These are phyloP conservation scores for Fusarium hostae DNA, from an alignment of 2,329 filamentous ascomycete genomes.

Conservation along the genomic window DNA sequence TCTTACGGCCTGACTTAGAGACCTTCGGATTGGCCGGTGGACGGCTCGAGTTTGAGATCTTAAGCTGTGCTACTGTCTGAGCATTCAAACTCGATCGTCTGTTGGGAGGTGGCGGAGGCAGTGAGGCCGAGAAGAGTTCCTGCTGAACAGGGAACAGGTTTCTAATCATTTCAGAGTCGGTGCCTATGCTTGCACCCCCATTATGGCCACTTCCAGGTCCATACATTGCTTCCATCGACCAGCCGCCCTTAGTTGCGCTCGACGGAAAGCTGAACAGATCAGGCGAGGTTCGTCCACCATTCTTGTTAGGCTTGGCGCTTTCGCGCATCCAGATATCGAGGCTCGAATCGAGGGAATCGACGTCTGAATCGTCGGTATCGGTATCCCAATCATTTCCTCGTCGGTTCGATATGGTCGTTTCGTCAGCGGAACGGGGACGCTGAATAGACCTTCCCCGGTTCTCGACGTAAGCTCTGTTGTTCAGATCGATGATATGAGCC, in stretches of 20 bases:
- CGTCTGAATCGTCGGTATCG: constrained; percentile 55
- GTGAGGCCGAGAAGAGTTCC: constrained; percentile 51
- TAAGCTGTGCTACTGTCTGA: constrained; percentile 50
- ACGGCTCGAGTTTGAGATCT: constrained; percentile 31
- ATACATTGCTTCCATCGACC: constrained; percentile 62
- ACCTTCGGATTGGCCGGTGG: constrained; percentile 28
- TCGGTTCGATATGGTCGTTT: constrained; percentile 55
- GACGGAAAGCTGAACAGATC: constrained; percentile 66
- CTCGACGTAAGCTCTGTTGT: constrained; percentile 35
- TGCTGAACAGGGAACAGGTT: constrained; percentile 58
- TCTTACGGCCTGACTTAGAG: constrained; percentile 35
- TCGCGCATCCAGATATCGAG: constrained; percentile 69
- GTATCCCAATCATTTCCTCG: constrained; percentile 58
- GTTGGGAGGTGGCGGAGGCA: constrained; percentile 61
- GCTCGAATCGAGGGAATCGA: constrained; percentile 59
- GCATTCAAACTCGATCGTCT: constrained; percentile 65
- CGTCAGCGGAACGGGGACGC: constrained; percentile 60
- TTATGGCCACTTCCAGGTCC: constrained; percentile 44
- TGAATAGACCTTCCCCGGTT: constrained; percentile 43
- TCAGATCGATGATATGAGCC: constrained; percentile 37
- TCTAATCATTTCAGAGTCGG: constrained; percentile 56
- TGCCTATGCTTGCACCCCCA: constrained; percentile 40
- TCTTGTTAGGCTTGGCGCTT: constrained; percentile 55
- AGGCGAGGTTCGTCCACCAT: constrained; percentile 54
- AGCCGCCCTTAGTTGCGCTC: constrained; percentile 51